Evolutionary conservation across 768 basidiomycete species (phyloP), one percentile per base, ranked within the genome.

Genomic region (Rhizopogon vesiculosus): DNA sequence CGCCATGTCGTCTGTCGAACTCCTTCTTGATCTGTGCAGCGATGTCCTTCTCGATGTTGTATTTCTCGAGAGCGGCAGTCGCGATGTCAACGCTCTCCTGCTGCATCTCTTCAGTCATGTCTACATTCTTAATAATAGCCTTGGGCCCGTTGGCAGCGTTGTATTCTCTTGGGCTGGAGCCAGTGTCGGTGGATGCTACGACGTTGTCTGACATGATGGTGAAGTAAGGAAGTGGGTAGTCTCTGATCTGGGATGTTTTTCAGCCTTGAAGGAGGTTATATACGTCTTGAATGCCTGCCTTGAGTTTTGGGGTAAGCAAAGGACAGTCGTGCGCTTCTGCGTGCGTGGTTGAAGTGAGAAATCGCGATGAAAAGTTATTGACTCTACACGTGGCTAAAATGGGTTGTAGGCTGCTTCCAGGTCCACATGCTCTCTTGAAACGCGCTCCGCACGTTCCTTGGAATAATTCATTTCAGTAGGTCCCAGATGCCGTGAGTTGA

Each of bases 11-110:
- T 74, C 85, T 80, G 80, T 98, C 96, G 70, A 95, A 93, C 77
- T 97, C 93, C 74, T 94, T 94, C 83, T 98, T 98, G 83, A 98
- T 91, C 72, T 91, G 87, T 42, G 95, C 93, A 15, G 96, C 96
- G 68, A 98, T 93, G 72, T 98, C 96, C 75, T 97, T 98, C 79
- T 98, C 96, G 77, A 97, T 89, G 72, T 82, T 87, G 77, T 86
- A 92, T 72, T 92, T 90, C 64, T 94, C 89, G 71, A 98, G 81
- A 1, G 94, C 91, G 22, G 84, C 79, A 16, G 83, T 82, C 40
- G 93, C 86, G 65, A 95, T 84, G 65, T 97, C 92, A 63, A 98
- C 89, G 63, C 85, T 84, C 75, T 92, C 89, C 73, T 93, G 89
- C 74, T 97, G 93, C 92, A 97, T 89, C 68, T 96, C 93, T 63